phyloP scores from a whole-genome alignment of 352 stramenopile species.

The Bremia lactucae region DNA sequence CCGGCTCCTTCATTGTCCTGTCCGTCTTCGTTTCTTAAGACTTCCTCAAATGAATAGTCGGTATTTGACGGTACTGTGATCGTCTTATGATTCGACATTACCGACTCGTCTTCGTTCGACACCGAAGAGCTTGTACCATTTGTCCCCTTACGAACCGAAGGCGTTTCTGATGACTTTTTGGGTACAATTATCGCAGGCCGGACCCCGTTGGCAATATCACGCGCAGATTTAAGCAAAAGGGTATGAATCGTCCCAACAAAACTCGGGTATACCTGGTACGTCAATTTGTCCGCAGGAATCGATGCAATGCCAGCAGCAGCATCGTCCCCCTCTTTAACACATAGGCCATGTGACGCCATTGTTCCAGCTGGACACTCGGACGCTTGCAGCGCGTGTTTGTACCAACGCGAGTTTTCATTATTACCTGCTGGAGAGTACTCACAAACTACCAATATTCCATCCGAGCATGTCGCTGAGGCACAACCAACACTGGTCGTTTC shows the following conservation, averaged over 20 bases:
- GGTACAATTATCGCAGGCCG: too few species aligned
- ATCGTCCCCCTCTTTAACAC: constrained; percentile 30
- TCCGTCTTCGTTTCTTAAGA: too few species aligned
- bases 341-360: constrained; percentile 24
- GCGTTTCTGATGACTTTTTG: too few species aligned
- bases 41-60: too few species aligned
- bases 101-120: too few species aligned
- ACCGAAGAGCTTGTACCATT: too few species aligned
- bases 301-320: constrained; percentile 36
- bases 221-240: constrained; percentile 25
- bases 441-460: constrained; percentile 38
- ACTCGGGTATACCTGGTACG: constrained; percentile 41
- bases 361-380: constrained; percentile 37
- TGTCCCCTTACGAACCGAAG: too few species aligned
- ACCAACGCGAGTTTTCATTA: constrained; percentile 36
- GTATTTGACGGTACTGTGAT: too few species aligned
- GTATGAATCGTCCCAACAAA: constrained; percentile 45
- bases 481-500: constrained; percentile 49
- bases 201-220: constrained; percentile 21
- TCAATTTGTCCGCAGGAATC: constrained; percentile 34
- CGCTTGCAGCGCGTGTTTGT: constrained; percentile 29
- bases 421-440: constrained; percentile 46
- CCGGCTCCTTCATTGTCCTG: too few species aligned
- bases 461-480: constrained; percentile 31
- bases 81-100: too few species aligned